Evolutionary conservation across 148 eudicot genomes (phyloP).

Genomic region (Linanthus parryae): DNA sequence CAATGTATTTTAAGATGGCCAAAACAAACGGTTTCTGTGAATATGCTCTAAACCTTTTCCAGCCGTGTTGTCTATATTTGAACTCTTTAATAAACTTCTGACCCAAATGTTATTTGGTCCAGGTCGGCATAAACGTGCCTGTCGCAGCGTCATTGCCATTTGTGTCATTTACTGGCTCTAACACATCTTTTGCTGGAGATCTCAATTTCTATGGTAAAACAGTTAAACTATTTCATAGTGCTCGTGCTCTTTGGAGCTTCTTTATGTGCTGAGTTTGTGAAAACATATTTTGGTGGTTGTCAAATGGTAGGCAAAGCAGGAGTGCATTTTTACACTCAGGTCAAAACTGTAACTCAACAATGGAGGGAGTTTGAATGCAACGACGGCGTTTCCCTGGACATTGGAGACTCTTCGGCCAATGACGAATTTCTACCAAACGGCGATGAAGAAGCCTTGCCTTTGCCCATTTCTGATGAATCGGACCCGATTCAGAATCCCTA

Average conservation of each 20-base stretch:
- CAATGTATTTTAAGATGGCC: too few relatives aligned
- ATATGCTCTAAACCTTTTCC: background rate
- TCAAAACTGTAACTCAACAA: conserved; percentile 53
- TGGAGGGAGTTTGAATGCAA: conserved; percentile 45
- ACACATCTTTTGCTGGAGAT: conserved; percentile 51
- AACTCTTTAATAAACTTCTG: background rate
- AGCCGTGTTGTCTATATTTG: background rate
- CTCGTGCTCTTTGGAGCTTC: too few relatives aligned
- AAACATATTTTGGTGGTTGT: too few relatives aligned
- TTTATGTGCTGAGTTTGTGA: background rate
- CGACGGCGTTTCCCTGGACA: conserved; percentile 17
- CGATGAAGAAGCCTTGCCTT: conserved; percentile 18
- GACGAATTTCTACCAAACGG: conserved; percentile 17
- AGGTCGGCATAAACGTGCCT: conserved; percentile 67
- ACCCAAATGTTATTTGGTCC: conserved; percentile 8
- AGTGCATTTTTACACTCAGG: conserved; percentile 43
- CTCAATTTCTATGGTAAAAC: conserved; percentile 30
- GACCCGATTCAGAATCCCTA: conserved; percentile 6
- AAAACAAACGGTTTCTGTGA: too few relatives aligned
- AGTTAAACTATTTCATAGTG: too few relatives aligned
- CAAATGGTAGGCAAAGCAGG: conserved; percentile 50
- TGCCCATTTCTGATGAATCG: conserved; percentile 15
- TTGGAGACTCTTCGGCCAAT: conserved; percentile 9
- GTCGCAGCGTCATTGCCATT: conserved; percentile 51
- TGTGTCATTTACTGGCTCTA: conserved; percentile 39